Evolutionary conservation across 1,284 basidiomycete genomes (phyloP).

Genomic region (Thecaphora thlaspeos): DNA sequence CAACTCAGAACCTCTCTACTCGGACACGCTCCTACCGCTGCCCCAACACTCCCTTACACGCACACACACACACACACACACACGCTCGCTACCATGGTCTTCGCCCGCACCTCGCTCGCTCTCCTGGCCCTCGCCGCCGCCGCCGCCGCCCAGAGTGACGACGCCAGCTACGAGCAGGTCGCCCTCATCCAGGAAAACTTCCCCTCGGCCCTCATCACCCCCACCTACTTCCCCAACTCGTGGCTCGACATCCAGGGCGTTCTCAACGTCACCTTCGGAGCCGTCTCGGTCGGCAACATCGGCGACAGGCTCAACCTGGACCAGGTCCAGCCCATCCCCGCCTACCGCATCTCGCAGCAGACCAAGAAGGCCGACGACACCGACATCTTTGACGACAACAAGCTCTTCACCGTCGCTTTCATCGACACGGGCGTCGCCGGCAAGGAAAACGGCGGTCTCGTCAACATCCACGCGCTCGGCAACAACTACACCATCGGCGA

Average conservation of each 20-base stretch:
- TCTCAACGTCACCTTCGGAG: constrained; percentile 37
- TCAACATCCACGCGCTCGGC: constrained; percentile 36
- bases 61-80: no score
- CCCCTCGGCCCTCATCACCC: constrained; percentile 28
- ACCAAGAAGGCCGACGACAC: constrained; percentile 14
- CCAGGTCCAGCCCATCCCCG: constrained; percentile 29
- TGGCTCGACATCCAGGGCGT: constrained; percentile 41
- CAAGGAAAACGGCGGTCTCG: constrained; percentile 21
- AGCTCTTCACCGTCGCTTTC: constrained; percentile 32
- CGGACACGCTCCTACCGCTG: no score
- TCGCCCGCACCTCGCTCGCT: constrained; percentile 28
- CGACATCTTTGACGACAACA: constrained; percentile 16
- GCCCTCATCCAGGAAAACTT: constrained; percentile 35
- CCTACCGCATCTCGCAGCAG: constrained; percentile 26
- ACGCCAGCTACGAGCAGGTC: constrained; percentile 30
- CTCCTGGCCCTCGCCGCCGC: constrained; percentile 14
- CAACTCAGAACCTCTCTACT: no score
- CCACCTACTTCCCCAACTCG: constrained; percentile 17
- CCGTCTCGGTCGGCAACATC: constrained; percentile 22
- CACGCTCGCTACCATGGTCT: constrained; percentile 29
- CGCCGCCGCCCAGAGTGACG: constrained; percentile 23
- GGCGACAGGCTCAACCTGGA: constrained; percentile 32
- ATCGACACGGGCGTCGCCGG: constrained; percentile 31
- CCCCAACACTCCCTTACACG: no score
- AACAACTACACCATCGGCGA: constrained; percentile 25